Conservation (phyloP, 768 basidiomycete species). For the Mycena epipterygia region DNA sequence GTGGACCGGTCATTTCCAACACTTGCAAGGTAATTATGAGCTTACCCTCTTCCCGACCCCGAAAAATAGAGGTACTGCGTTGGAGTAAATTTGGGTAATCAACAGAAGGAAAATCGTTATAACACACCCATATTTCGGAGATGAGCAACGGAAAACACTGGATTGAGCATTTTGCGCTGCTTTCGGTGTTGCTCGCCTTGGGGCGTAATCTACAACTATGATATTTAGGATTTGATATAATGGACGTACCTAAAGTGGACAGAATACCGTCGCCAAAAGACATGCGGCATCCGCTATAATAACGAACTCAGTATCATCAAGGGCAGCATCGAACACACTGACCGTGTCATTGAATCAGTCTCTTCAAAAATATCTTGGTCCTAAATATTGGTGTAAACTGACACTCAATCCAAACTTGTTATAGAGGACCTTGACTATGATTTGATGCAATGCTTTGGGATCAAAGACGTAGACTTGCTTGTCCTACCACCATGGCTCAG, state of each 20-base stretch:
- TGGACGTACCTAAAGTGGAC: constrained; percentile 36
- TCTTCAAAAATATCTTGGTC: not conserved
- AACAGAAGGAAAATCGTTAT: not conserved
- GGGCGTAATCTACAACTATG: not conserved
- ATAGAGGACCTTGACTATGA: constrained; percentile 46
- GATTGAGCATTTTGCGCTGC: constrained; percentile 60
- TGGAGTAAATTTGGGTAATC: not conserved
- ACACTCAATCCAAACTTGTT: not conserved
- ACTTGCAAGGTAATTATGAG: not conserved
- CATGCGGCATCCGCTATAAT: not conserved
- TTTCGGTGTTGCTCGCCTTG: constrained; percentile 57
- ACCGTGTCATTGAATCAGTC: too few species aligned
- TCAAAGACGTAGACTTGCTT: too few species aligned
- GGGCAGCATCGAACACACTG: not conserved
- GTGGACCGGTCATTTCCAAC: not conserved
- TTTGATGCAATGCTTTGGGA: constrained; percentile 38
- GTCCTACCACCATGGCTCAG: not conserved
- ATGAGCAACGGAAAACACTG: constrained; percentile 57
- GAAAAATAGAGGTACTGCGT: constrained; percentile 47
- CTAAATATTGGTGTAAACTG: not conserved
- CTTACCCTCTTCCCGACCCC: constrained; percentile 16
- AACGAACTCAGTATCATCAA: not conserved
- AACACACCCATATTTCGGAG: constrained; percentile 55
- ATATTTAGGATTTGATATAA: not conserved
- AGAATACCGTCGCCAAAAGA: constrained; percentile 38